A percentile compares a stretch with the other conserved stretches of the same genome.
phyloP scores from a whole-genome alignment of 148 eudicot species.

The Camellia lanceoleosa region DNA sequence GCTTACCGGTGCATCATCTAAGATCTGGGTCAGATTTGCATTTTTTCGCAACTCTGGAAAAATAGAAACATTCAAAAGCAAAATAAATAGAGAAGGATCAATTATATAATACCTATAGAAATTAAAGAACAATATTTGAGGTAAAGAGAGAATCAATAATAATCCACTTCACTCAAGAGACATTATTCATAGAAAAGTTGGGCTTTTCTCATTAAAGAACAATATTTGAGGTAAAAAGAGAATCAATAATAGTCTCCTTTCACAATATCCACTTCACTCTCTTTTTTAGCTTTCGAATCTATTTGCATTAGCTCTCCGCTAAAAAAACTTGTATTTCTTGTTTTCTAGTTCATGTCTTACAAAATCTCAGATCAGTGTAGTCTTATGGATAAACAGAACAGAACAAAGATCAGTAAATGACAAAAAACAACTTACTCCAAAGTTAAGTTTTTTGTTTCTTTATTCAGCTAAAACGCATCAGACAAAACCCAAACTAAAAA shows the following conservation, averaged over 20 bases:
- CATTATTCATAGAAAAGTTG: too few relatives aligned
- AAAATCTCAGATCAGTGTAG: conserved; percentile 5
- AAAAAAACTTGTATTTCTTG: neutral
- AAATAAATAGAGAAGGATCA: conserved; percentile 15
- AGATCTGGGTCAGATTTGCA: conserved; percentile 21
- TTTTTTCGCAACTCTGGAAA: conserved; percentile 47
- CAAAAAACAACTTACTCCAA: conserved; percentile 58
- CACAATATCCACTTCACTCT: conserved; percentile 22
- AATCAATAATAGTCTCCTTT: conserved; percentile 42
- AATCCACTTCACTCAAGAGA: conserved; percentile 14
- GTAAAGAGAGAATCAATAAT: conserved; percentile 37
- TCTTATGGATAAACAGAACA: conserved; percentile 21
- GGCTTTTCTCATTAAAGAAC: too few relatives aligned
- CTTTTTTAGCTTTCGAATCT: conserved; percentile 37
- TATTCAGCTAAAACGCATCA: neutral
- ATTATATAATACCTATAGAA: neutral
- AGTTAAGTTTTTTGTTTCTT: conserved; percentile 24
- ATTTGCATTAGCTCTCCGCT: conserved; percentile 22
- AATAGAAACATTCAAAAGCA: conserved; percentile 13
- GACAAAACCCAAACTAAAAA: conserved; percentile 20
- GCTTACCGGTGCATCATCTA: conserved; percentile 35
- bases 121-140: conserved; percentile 20
- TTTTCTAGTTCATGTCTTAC: neutral
- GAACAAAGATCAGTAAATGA: conserved; percentile 47
- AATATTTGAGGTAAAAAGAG: conserved; percentile 17